These are phyloP conservation scores for Aristolochia californica DNA, from an alignment of 164 flowering plant species.

Conservation along the genomic window DNA sequence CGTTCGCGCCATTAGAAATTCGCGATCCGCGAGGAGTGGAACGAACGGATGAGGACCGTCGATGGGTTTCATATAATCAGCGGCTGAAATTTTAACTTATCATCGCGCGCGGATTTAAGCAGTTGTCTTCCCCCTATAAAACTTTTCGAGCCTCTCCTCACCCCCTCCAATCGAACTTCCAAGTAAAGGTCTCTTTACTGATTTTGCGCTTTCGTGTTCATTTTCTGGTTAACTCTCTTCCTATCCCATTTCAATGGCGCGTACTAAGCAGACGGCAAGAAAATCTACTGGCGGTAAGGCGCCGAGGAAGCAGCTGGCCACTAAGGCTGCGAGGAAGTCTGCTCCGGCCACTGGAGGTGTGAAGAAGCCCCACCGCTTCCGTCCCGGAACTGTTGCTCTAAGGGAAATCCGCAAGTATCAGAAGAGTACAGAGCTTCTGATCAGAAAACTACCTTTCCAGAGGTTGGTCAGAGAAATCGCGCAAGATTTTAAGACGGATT, in stretches of 20 bases:
- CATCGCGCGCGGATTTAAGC: no score
- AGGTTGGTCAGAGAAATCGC: slow-evolving; percentile 43
- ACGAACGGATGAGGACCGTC: no score
- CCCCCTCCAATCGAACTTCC: no score
- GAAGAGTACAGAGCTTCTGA: slow-evolving; percentile 38
- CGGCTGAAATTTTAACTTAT: no score
- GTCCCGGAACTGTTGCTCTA: slow-evolving; percentile 27
- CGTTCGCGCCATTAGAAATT: no score
- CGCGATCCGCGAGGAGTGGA: no score
- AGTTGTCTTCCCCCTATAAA: no score
- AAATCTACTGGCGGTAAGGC: slow-evolving; percentile 14
- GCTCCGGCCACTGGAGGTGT: slow-evolving; percentile 15
- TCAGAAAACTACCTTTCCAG: slow-evolving; percentile 45
- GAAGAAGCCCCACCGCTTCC: slow-evolving; percentile 12
- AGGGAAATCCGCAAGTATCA: slow-evolving; percentile 40
- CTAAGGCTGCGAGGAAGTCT: slow-evolving; percentile 12
- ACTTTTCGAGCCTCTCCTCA: no score
- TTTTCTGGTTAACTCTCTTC: no score
- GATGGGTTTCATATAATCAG: no score
- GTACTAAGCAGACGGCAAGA: slow-evolving; percentile 10
- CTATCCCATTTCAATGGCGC: slow-evolving; percentile 4
- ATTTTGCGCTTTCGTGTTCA: no score
- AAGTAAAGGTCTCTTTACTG: no score
- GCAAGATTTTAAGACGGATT: slow-evolving; percentile 35
- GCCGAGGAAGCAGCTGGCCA: slow-evolving; percentile 11